A percentile compares a stretch with the other conserved stretches of the same genome.
These are phyloP conservation scores for Erodium texanum DNA, from an alignment of 441 rosid genomes.

Conservation along the genomic window DNA sequence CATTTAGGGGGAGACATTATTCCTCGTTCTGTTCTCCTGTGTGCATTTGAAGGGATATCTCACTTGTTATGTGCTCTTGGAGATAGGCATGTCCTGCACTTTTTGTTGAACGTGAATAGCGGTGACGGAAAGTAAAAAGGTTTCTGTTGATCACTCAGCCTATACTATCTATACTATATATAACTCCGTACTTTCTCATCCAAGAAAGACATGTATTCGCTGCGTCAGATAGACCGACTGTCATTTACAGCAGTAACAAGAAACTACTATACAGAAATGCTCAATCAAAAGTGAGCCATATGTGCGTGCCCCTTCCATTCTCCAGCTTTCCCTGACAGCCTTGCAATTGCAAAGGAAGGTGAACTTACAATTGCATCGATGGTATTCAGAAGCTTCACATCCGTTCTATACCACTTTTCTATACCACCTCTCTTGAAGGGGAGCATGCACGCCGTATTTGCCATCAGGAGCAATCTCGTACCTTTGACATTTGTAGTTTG, in stretches of 20 bases:
- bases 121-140: constrained; percentile 91
- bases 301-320: constrained; percentile 98
- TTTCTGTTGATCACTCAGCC: constrained; percentile 95
- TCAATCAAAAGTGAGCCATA: constrained; percentile 89
- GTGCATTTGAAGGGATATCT: constrained; percentile 70
- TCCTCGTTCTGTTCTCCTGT: constrained; percentile 89
- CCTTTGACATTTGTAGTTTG: constrained; percentile 84
- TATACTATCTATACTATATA: no score
- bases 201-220: constrained; percentile 86
- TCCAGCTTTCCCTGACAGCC: constrained; percentile 98
- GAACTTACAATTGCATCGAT: constrained; percentile 94
- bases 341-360: constrained; percentile 96
- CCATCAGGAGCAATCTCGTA: constrained; percentile 93
- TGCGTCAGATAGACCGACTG: constrained; percentile 97
- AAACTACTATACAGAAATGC: constrained; percentile 93
- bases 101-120: constrained; percentile 59
- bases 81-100: constrained; percentile 91
- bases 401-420: constrained; percentile 93
- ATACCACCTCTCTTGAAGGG: no score
- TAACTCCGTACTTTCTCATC: constrained; percentile 93
- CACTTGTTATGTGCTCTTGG: constrained; percentile 97
- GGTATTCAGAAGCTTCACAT: constrained; percentile 99
- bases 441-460: constrained; percentile 94
- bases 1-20: constrained; percentile 94
- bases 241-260: constrained; percentile 95